Percentiles rank a stretch among this genome's conserved stretches.
phyloP scores from a whole-genome alignment of 495 filamentous ascomycete species.

The Trichocladium uniseriatum region DNA sequence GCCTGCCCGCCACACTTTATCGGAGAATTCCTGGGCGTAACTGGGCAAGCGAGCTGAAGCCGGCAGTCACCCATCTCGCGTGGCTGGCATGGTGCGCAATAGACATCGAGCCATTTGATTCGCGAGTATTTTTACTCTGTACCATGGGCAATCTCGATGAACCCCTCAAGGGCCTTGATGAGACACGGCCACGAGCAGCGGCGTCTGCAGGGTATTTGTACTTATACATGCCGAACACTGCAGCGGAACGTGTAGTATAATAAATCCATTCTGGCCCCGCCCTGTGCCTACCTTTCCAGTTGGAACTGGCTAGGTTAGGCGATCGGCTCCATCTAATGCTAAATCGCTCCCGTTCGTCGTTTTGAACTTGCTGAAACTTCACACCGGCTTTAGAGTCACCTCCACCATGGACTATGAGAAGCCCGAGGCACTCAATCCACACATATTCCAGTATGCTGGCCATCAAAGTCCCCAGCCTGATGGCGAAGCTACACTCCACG shows the following conservation, averaged over 20 bases:
- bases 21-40: background rate
- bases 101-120: background rate
- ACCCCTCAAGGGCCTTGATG: too few relatives aligned
- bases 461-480: constrained; percentile 15
- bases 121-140: constrained; percentile 4
- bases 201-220: too few relatives aligned
- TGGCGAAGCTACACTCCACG: constrained; percentile 22
- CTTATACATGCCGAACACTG: too few relatives aligned
- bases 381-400: background rate
- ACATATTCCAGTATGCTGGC: constrained; percentile 1
- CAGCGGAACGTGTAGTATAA: background rate
- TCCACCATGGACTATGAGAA: constrained; percentile 28
- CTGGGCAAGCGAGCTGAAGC: background rate
- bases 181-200: too few relatives aligned
- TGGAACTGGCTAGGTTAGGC: too few relatives aligned
- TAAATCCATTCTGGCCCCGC: background rate
- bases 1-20: background rate
- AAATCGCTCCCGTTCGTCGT: background rate
- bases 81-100: background rate
- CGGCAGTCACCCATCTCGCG: background rate
- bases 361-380: too few relatives aligned
- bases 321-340: too few relatives aligned
- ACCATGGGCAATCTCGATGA: constrained; percentile 1
- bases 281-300: background rate
- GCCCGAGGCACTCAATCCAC: constrained; percentile 17